These are phyloP conservation scores for Colletotrichum orbiculare DNA, from an alignment of 2,329 filamentous ascomycete genomes.

Conservation along the genomic window DNA sequence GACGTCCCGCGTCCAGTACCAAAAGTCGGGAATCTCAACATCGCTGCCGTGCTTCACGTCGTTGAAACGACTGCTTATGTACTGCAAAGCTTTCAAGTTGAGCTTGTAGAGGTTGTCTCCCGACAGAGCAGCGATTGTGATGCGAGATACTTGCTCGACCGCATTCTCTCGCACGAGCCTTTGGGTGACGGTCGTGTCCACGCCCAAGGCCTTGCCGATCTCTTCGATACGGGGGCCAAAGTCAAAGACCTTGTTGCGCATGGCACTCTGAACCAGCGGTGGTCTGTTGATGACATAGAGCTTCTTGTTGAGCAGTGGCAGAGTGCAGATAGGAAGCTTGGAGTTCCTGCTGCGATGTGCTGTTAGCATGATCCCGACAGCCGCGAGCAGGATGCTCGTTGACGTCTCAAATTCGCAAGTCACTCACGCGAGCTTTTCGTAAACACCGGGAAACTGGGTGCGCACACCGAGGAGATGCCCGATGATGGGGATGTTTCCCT, in stretches of 20 bases:
- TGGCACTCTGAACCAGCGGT: conserved; percentile 49
- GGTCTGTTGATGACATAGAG: conserved; percentile 59
- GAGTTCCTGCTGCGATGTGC: conserved; percentile 39
- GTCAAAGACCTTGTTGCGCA: conserved; percentile 50
- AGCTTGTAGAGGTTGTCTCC: conserved; percentile 47
- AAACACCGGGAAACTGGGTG: conserved; percentile 49
- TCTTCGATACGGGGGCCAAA: conserved; percentile 55
- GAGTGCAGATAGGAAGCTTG: conserved; percentile 52
- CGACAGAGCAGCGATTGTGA: conserved; percentile 43
- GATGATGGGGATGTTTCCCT: conserved; percentile 53
- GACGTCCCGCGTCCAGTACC: conserved; percentile 50
- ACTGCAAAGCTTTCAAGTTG: conserved; percentile 48
- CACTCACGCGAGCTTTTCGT: conserved; percentile 50
- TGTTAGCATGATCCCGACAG: conserved; percentile 10
- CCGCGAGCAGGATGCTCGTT: too few species aligned
- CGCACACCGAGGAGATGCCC: conserved; percentile 59
- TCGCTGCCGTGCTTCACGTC: conserved; percentile 18
- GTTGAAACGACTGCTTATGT: conserved; percentile 46
- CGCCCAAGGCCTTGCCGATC: conserved; percentile 41
- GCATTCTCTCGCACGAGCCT: conserved; percentile 49
- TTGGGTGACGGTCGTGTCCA: conserved; percentile 45
- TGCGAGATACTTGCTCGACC: conserved; percentile 46
- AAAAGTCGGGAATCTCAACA: conserved; percentile 46
- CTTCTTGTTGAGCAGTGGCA: conserved; percentile 55
- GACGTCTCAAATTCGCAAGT: background rate